phyloP scores from a whole-genome alignment of 176 grass and related monocot genomes.

The Eleusine coracana region DNA sequence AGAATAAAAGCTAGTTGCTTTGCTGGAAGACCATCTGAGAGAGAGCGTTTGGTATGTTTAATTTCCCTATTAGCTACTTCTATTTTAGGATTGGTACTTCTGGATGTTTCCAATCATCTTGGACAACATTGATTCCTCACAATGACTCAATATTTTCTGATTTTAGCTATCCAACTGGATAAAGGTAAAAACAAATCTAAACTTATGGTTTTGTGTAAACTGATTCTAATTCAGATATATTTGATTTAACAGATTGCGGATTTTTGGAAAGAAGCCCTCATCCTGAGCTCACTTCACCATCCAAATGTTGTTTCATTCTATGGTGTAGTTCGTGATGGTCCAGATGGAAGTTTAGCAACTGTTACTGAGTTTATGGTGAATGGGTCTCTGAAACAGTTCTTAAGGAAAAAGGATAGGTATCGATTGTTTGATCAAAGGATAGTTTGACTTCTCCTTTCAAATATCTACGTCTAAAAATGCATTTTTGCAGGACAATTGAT shows the following conservation, averaged over 20 bases:
- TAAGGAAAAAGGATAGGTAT: slow-evolving; percentile 96
- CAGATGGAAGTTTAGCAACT: slow-evolving; percentile 88
- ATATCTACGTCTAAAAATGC: slow-evolving; percentile 28
- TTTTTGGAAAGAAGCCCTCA: slow-evolving; percentile 98
- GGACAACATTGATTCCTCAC: neutral
- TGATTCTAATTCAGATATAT: slow-evolving; percentile 36
- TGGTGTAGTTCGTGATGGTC: slow-evolving; percentile 97
- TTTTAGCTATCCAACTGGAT: neutral
- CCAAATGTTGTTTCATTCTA: slow-evolving; percentile 98
- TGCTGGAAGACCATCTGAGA: slow-evolving; percentile 84
- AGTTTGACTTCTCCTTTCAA: slow-evolving; percentile 30
- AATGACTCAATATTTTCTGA: slow-evolving; percentile 20
- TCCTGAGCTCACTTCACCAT: slow-evolving; percentile 92
- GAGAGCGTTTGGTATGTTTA: slow-evolving; percentile 77
- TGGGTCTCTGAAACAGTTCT: slow-evolving; percentile 97
- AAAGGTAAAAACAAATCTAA: neutral
- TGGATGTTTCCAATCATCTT: neutral
- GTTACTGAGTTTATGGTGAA: slow-evolving; percentile 98
- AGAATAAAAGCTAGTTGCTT: slow-evolving; percentile 99
- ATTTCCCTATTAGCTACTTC: slow-evolving; percentile 24
- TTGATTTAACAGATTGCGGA: slow-evolving; percentile 78
- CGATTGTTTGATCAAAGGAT: slow-evolving; percentile 18
- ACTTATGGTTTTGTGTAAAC: neutral
- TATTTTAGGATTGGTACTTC: neutral
- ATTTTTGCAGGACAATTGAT: slow-evolving; percentile 80